These are phyloP conservation scores for Yueomyces sp. DNA, from an alignment of 1,139 yeast genomes.

Conservation along the genomic window DNA sequence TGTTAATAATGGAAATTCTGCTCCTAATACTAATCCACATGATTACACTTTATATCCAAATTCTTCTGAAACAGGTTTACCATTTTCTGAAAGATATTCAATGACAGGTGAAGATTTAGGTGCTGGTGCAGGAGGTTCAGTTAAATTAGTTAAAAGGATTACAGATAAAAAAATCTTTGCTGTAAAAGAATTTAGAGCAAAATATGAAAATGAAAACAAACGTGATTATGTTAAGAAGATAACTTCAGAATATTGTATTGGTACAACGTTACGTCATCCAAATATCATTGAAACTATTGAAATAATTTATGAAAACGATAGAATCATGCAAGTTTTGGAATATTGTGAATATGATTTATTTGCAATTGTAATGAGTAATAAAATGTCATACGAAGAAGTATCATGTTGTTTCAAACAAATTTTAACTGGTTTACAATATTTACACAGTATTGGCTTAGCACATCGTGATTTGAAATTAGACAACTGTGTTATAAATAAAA, in stretches of 20 bases:
- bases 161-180: constrained; percentile 70
- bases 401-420: constrained; percentile 88
- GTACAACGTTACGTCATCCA: constrained; percentile 80
- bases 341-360: constrained; percentile 88
- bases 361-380: constrained; percentile 91
- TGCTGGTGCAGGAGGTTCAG: constrained; percentile 96
- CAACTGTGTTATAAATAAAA: constrained; percentile 76
- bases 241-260: constrained; percentile 92
- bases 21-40: constrained; percentile 12
- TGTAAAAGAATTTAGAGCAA: constrained; percentile 79
- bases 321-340: constrained; percentile 87
- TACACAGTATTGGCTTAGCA: constrained; percentile 80
- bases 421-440: constrained; percentile 65
- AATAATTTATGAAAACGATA: constrained; percentile 78
- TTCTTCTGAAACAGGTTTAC: constrained; percentile 24
- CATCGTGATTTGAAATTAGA: constrained; percentile 89
- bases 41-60: constrained; percentile 21
- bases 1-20: neutral
- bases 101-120: constrained; percentile 81
- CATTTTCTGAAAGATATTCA: constrained; percentile 66
- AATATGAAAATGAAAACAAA: constrained; percentile 61
- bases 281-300: constrained; percentile 86
- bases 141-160: constrained; percentile 57
- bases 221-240: constrained; percentile 88
- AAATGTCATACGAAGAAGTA: constrained; percentile 76